Conservation (phyloP, 768 basidiomycete genomes). For the Suillus cothurnatus region DNA sequence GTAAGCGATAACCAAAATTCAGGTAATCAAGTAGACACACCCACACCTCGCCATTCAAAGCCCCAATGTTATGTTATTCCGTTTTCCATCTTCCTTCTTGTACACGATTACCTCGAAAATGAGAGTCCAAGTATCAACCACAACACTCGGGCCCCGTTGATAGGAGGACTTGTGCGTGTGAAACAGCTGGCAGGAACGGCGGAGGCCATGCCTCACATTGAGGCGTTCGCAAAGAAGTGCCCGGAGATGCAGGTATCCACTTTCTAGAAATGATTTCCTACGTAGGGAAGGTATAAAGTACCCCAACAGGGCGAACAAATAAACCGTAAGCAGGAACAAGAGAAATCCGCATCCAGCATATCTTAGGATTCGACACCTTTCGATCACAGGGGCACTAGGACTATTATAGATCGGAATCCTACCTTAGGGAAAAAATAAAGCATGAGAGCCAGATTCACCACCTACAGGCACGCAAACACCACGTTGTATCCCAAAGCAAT, state of each 20-base stretch:
- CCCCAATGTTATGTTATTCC: neutral
- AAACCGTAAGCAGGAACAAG: no score
- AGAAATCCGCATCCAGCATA: neutral
- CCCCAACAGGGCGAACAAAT: neutral
- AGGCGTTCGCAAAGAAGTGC: neutral
- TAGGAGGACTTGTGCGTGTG: neutral
- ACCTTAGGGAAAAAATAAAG: constrained; percentile 9
- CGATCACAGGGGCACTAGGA: neutral
- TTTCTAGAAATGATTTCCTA: neutral
- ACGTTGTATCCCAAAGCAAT: neutral
- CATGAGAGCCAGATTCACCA: neutral
- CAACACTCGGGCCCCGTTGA: neutral
- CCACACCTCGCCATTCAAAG: neutral
- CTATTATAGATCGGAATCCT: neutral
- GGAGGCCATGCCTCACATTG: neutral
- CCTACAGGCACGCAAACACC: neutral
- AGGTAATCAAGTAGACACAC: neutral
- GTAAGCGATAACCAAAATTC: neutral
- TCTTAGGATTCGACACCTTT: neutral
- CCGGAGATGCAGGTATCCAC: neutral
- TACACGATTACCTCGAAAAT: neutral
- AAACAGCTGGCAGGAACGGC: neutral
- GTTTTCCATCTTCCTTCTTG: neutral
- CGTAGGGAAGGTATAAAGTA: neutral
- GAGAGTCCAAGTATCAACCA: neutral